Conservation (phyloP, 2,329 filamentous ascomycete genomes). For the Beauveria australis region DNA sequence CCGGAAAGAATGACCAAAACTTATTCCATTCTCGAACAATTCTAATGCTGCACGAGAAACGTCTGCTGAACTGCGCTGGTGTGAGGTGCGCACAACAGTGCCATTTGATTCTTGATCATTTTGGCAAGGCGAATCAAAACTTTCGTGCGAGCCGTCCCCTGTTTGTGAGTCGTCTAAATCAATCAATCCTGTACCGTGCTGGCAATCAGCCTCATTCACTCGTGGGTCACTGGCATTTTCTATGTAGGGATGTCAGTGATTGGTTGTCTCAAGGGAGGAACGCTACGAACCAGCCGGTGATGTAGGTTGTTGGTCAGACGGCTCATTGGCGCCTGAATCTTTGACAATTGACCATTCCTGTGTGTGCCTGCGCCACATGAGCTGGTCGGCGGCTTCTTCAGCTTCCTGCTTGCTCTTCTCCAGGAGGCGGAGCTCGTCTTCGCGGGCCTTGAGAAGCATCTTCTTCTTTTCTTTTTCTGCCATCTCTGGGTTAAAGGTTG, state of each 20-base stretch:
- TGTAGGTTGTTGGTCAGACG: background rate
- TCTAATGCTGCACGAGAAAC: slow-evolving; percentile 21
- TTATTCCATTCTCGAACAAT: slow-evolving; percentile 25
- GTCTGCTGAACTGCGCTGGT: slow-evolving; percentile 18
- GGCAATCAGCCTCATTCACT: background rate
- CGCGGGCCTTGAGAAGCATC: slow-evolving; percentile 20
- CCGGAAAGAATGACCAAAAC: slow-evolving; percentile 17
- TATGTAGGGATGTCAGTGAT: background rate
- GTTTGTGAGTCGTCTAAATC: slow-evolving; percentile 10
- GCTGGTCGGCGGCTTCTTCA: slow-evolving; percentile 21
- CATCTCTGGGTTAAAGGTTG: slow-evolving; percentile 25
- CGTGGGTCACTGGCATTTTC: background rate
- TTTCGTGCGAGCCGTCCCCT: background rate
- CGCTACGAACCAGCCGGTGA: background rate
- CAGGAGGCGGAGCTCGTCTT: slow-evolving; percentile 34
- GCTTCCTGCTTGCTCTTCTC: slow-evolving; percentile 31
- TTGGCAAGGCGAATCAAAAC: background rate
- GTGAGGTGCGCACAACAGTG: slow-evolving; percentile 31
- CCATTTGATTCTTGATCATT: slow-evolving; percentile 21
- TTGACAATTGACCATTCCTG: slow-evolving; percentile 44
- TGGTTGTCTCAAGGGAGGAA: background rate
- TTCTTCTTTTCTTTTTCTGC: slow-evolving; percentile 31
- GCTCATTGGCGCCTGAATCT: slow-evolving; percentile 35
- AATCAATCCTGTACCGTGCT: background rate
- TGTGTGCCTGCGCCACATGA: slow-evolving; percentile 37